These are phyloP conservation scores for Coccomyxa subellipsoidea DNA, from an alignment of 163 green algal species.

Conservation along the genomic window DNA sequence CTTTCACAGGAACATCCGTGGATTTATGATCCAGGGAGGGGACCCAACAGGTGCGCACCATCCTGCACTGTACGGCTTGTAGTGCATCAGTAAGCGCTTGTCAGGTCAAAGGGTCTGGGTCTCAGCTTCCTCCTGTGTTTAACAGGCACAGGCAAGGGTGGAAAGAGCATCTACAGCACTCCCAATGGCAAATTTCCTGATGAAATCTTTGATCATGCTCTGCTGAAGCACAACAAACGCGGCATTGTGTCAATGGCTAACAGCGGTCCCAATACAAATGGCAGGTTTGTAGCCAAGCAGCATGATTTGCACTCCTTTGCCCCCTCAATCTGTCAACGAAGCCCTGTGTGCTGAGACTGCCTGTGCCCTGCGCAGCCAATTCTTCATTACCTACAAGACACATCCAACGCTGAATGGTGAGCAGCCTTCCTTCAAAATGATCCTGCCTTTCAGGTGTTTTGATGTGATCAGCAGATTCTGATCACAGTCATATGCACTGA, in stretches of 20 bases:
- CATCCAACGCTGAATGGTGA: slow-evolving; percentile 79
- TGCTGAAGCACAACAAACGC: slow-evolving; percentile 78
- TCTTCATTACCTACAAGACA: slow-evolving; percentile 96
- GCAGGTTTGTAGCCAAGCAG: slow-evolving; percentile 13
- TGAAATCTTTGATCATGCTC: slow-evolving; percentile 71
- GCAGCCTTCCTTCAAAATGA: neutral
- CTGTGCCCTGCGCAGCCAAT: slow-evolving; percentile 59
- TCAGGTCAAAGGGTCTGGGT: too few relatives aligned
- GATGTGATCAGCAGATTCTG: too few relatives aligned
- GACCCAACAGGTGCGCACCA: neutral
- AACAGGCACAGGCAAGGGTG: slow-evolving; percentile 88
- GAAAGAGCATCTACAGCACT: slow-evolving; percentile 80
- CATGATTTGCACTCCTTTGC: too few relatives aligned
- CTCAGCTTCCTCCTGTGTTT: too few relatives aligned
- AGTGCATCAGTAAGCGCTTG: too few relatives aligned
- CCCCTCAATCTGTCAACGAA: too few relatives aligned
- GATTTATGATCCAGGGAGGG: slow-evolving; percentile 21
- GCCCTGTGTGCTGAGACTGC: neutral
- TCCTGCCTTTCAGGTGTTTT: too few relatives aligned
- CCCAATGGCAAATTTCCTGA: slow-evolving; percentile 76
- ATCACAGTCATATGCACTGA: too few relatives aligned
- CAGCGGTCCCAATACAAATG: slow-evolving; percentile 69
- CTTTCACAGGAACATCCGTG: slow-evolving; percentile 86
- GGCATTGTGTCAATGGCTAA: slow-evolving; percentile 97
- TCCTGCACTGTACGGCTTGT: neutral